Base-by-base conservation (phyloP, 768 basidiomycete species). In the Podaxis sp. region DNA sequence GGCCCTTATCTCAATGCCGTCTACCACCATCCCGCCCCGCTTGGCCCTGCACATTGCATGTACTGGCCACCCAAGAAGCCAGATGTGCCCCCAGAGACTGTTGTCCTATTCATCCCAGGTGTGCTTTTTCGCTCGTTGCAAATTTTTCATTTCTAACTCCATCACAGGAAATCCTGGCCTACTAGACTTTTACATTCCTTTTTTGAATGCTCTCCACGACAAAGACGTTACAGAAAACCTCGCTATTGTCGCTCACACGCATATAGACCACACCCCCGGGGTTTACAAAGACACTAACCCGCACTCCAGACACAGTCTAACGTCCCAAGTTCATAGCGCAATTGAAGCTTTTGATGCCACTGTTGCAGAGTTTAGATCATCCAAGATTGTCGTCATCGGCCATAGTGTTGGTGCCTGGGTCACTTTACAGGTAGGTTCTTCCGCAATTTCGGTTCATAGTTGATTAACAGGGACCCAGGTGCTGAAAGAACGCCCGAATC, bases 401-500 rank as follows among this genome's bases (percentile, higher is more conserved):
- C 91, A 93, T 65, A 90, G 88, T 59, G 83, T 93, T 13, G 92
- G 92, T 1, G 75, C 84, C 1, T 94, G 90, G 89, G 76, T 93
- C 57, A 70, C 80, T 3, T 68, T 85, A 33, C 84, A 92, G 77
- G 87, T 84, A 39, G 66, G 75, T 28, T 42, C 28, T 42, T 33
- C 61, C 38, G 30, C 61, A 38, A 62, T 28, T 65, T 17, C 15
- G 44, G 17, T 19, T 46, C 44, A 46, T 6, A 7, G 15, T 19
- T 17, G n/a, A 46, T 46, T 46, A 46, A 46, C 44, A 22, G n/a
- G 19, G n/a, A 46, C n/a, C n/a, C 44, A 89, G 87, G 75, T 86
- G 7, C 66, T 88, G 58, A 86, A 87, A 72, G 72, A 72, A 15
- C 75, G 82, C 54, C 70, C 75, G 13, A 59, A 73, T 15, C 65